Evolutionary conservation across 208 protist species (phyloP).

Genomic region (Porcisia hertigi): DNA sequence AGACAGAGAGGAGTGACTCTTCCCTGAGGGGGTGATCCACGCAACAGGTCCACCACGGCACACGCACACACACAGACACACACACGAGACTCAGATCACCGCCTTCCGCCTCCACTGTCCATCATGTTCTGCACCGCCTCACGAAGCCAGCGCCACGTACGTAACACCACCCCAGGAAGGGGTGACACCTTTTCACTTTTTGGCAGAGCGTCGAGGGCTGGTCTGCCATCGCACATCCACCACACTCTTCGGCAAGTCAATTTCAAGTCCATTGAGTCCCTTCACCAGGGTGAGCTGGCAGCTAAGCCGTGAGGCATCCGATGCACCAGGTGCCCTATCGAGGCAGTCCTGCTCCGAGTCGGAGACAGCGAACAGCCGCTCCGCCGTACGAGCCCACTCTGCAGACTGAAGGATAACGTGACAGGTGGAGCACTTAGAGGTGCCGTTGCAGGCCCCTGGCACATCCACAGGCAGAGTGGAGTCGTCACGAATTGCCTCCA

Average conservation of each 20-base stretch:
- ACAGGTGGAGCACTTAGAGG: constrained; percentile 95
- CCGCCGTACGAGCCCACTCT: constrained; percentile 71
- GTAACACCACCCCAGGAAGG: too few species aligned
- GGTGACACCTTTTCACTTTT: constrained; percentile 2
- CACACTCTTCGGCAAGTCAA: constrained; percentile 25
- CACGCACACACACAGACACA: neutral
- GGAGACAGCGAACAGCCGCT: constrained; percentile 57
- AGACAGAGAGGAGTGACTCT: too few species aligned
- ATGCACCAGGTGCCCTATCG: constrained; percentile 36
- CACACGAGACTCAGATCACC: too few species aligned
- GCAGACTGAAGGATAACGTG: constrained; percentile 88
- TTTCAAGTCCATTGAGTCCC: constrained; percentile 40
- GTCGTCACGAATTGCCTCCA: constrained; percentile 88
- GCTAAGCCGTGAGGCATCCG: constrained; percentile 46
- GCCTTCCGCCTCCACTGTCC: neutral
- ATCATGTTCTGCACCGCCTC: neutral
- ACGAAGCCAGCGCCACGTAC: neutral
- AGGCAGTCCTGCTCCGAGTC: constrained; percentile 78
- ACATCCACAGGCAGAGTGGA: constrained; percentile 48
- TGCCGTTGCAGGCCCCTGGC: constrained; percentile 91
- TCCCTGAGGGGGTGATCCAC: neutral
- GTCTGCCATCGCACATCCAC: constrained; percentile 26
- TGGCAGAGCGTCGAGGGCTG: constrained; percentile 12
- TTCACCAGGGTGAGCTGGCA: constrained; percentile 59
- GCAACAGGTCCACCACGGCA: neutral